phyloP scores from a whole-genome alignment of 306 rosid genomes.

The Morella rubra region DNA sequence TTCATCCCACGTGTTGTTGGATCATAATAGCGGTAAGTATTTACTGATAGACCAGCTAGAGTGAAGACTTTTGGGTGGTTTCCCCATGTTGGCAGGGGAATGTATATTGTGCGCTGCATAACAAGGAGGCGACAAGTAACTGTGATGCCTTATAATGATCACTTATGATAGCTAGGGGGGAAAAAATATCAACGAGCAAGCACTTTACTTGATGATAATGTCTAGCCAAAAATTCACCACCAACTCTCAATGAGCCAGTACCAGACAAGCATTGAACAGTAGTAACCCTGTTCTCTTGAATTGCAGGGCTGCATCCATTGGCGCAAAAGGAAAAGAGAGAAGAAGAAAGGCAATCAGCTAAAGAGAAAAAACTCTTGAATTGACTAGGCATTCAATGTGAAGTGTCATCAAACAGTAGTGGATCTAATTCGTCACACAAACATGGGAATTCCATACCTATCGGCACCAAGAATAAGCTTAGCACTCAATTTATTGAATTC shows the following conservation, averaged over 20 bases:
- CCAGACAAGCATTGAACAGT: constrained; percentile 97
- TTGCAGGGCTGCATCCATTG: constrained; percentile 66
- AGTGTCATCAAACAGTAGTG: not conserved
- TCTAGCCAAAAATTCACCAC: constrained; percentile 90
- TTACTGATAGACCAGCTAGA: constrained; percentile 79
- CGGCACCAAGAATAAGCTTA: constrained; percentile 86
- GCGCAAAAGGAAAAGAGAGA: constrained; percentile 7
- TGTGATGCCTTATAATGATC: not conserved
- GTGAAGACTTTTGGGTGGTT: constrained; percentile 81
- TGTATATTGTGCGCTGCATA: constrained; percentile 74
- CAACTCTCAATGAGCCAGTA: constrained; percentile 96
- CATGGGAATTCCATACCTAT: constrained; percentile 52
- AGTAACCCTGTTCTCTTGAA: constrained; percentile 77
- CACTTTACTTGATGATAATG: constrained; percentile 85
- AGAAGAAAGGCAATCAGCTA: constrained; percentile 8
- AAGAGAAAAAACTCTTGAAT: constrained; percentile 2
- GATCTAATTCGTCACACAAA: not conserved
- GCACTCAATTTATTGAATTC: constrained; percentile 94
- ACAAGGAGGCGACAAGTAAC: constrained; percentile 9
- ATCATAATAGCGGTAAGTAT: constrained; percentile 86
- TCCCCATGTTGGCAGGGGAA: constrained; percentile 98
- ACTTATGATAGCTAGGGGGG: not conserved
- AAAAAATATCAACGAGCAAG: not conserved
- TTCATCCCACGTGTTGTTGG: constrained; percentile 93
- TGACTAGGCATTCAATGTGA: too few relatives aligned